Percentiles rank a stretch among this genome's conserved stretches.
phyloP scores from a whole-genome alignment of 345 rosid species.

The Mercurialis annua region DNA sequence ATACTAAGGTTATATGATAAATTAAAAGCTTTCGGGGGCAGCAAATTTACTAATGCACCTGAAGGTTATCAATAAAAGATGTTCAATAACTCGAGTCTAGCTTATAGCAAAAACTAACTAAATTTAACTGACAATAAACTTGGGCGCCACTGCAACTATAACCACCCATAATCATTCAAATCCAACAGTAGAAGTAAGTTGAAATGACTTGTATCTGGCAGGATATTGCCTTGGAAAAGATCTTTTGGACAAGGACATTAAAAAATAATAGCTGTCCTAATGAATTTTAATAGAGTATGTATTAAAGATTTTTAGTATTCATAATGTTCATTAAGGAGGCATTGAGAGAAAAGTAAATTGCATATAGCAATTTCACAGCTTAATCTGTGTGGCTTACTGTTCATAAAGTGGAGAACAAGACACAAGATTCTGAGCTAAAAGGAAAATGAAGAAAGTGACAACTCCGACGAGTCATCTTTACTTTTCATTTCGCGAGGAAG shows the following conservation, averaged over 20 bases:
- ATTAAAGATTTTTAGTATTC: not conserved
- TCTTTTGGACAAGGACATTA: not conserved
- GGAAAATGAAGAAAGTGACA: constrained; percentile 8
- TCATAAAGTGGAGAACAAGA: constrained; percentile 8
- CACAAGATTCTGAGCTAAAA: constrained; percentile 11
- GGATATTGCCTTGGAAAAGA: not conserved
- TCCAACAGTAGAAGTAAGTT: not conserved
- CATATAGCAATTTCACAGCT: not conserved
- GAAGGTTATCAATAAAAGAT: not conserved
- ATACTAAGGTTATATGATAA: not conserved
- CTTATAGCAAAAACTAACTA: not conserved
- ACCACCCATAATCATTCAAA: not conserved
- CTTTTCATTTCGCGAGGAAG: constrained; percentile 2
- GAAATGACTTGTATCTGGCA: not conserved
- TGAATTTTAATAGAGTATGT: not conserved
- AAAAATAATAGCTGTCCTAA: not conserved
- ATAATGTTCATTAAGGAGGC: not conserved
- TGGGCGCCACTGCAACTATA: not conserved
- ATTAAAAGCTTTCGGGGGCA: not conserved
- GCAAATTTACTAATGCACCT: not conserved
- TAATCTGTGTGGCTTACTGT: not conserved
- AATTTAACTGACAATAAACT: not conserved
- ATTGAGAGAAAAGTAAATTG: not conserved
- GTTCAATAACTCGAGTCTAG: not conserved
- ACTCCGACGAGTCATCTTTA: constrained; percentile 10